Evolutionary conservation across 345 rosid species (phyloP).

Genomic region (Corymbia maculata): DNA sequence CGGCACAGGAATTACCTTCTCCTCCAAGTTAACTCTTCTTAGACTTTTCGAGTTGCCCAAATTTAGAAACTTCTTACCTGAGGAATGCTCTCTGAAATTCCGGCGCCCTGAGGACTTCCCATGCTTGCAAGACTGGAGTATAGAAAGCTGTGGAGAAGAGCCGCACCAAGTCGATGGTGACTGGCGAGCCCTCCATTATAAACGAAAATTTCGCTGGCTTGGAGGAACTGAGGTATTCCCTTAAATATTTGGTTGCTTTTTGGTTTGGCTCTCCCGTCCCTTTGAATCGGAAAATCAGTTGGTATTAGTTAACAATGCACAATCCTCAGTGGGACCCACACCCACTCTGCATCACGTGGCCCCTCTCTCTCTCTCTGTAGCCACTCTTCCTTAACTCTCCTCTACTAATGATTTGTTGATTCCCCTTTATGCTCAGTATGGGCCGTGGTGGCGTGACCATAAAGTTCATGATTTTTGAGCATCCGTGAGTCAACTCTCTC

Average conservation of each 20-base stretch:
- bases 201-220: too few relatives aligned
- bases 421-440: too few relatives aligned
- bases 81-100: accelerated
- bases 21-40: accelerated
- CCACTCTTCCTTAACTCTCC: background rate
- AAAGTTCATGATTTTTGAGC: too few relatives aligned
- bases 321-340: background rate
- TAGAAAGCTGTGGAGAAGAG: background rate
- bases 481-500: too few relatives aligned
- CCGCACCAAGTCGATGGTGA: accelerated
- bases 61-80: background rate
- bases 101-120: background rate
- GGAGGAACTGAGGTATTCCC: too few relatives aligned
- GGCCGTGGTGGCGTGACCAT: too few relatives aligned
- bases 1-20: background rate
- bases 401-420: too few relatives aligned
- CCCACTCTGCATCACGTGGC: background rate
- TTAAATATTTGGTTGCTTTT: too few relatives aligned
- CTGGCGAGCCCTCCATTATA: too few relatives aligned
- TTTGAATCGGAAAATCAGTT: background rate
- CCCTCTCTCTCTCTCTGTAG: background rate
- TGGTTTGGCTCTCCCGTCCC: background rate
- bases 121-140: background rate
- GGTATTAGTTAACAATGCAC: background rate
- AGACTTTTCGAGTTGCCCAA: background rate